Base-by-base conservation (phyloP, 768 basidiomycete species). In the Agaricus subrufescens region DNA sequence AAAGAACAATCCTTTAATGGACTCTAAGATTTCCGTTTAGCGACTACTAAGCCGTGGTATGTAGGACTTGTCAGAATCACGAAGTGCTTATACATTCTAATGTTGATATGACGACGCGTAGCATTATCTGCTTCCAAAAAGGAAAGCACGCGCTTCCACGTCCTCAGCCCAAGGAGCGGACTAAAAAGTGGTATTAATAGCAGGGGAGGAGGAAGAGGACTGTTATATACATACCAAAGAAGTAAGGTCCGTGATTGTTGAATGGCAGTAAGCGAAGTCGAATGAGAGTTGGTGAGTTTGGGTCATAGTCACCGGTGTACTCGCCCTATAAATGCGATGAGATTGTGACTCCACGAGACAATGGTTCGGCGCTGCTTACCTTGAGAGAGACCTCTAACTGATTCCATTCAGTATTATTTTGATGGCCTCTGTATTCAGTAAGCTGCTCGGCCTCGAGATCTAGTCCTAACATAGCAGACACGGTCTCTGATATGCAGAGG, bases 351-450 rank as follows among this genome's bases (percentile, higher is more conserved):
- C 8, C 6, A 30, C 29, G 15, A 48, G 27, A 15, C 30, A 2
- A 15, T 31, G 26, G 14, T 45, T 25, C 7, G 23, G 1, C 34
- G 12, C 10, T 2, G 50, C 66, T 50, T 57, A 72, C 85, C 79
- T 77, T 78, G 62, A 66, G 65, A 57, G 65, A 73, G 46, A 67
- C 80, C 49, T 73, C 73, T 10, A 80, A 73, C 49, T 86, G 74
- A 31, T 81, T 83, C 89, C 88, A 91, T n/a, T 84, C 88, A 0
- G 89, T 90, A 62, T 19, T 19, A 19, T 90, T 91, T 58, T 73
- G 42, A 51, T 90, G 67, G 3, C 87, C 87, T 56, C 59, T 71
- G 56, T 68, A 75, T 31, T 54, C 69, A 30, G 62, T 64, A 30
- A 70, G 73, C 8, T 67, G 65, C 9, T 71, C 67, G 40, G 79